Evolutionary conservation across 2,329 filamentous ascomycete genomes (phyloP).

Genomic region (Stemphylium vesicarium): DNA sequence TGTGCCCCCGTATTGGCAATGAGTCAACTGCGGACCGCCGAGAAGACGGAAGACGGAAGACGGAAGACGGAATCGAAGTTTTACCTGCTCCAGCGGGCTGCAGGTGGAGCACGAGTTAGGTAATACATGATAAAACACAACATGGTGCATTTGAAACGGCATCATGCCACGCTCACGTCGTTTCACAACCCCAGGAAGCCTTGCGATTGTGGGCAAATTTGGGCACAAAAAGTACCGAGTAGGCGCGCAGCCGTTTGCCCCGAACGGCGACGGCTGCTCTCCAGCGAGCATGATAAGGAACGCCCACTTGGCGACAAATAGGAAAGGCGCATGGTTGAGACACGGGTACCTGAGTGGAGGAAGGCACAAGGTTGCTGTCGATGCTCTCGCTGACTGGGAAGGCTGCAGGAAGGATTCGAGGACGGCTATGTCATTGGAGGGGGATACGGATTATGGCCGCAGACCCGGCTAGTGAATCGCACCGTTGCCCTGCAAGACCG

Average conservation of each 20-base stretch:
- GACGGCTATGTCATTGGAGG: slow-evolving; percentile 18
- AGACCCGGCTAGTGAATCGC: slow-evolving; percentile 20
- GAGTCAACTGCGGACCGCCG: slow-evolving; percentile 3
- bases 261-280: slow-evolving; percentile 4
- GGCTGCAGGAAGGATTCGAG: slow-evolving; percentile 20
- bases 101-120: slow-evolving; percentile 6
- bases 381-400: slow-evolving; percentile 7
- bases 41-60: neutral
- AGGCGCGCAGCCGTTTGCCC: slow-evolving; percentile 15
- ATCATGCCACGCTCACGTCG: slow-evolving; percentile 25
- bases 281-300: slow-evolving; percentile 1
- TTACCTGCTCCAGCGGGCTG: slow-evolving; percentile 1
- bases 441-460: slow-evolving; percentile 11
- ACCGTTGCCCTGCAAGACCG: slow-evolving; percentile 32
- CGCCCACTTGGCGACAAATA: neutral
- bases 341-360: slow-evolving; percentile 28
- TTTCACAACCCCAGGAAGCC: slow-evolving; percentile 21
- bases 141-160: slow-evolving; percentile 30
- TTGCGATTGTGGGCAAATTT: slow-evolving; percentile 6
- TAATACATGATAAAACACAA: slow-evolving; percentile 28
- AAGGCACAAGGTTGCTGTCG: slow-evolving; percentile 11
- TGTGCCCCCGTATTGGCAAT: neutral
- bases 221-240: slow-evolving; percentile 20
- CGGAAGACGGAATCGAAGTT: neutral
- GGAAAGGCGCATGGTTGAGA: slow-evolving; percentile 8